Evolutionary conservation across 345 rosid species (phyloP), one percentile per base, ranked within the genome.

Genomic region (Camelina hispida): DNA sequence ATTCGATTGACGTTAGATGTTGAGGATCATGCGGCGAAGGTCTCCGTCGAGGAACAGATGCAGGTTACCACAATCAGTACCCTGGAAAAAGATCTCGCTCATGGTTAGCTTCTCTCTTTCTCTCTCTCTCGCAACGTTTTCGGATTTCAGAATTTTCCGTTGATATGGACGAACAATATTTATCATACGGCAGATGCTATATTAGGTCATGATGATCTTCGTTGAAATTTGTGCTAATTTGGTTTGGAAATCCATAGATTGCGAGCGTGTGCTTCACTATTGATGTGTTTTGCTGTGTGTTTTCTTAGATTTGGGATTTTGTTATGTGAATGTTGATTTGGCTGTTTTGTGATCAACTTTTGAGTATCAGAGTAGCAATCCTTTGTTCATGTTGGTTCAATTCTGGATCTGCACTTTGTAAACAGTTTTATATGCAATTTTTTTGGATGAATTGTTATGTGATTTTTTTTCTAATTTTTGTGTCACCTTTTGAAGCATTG

Each of bases 1-100:
- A 65, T 38, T 71, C 57, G 42, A 40, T 35, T 42, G 74, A 23
- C 32, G 9, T 38, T 69, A 91, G 94, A 91, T 73, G 94, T 85
- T 65, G 96, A 91, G 80, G 94, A 93, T 86, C 94, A 88, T 46
- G 88, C 87, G 2, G 87, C 93, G 17, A 88, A 87, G 83, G 78
- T 78, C 60, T 85, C 93, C 6, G 85, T 82, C 15, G 87, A 93
- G 62, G 96, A 88, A 84, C 94, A 91, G 40, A 77, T 69, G 84
- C 90, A 37, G 60, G 64, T 85, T 71, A 67, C 90, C 7, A 80
- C 86, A 14, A 83, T 88, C 78, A 86, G 77, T 60, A 71, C 88
- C 37, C 50, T 88, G 79, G 86, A 89, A 61, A 83, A 77, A 46
- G 90, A 93, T 66, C 84, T 91, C 58, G 55, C 63, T 38, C 85